Evolutionary conservation across 148 eudicot genomes (phyloP), one percentile per base, ranked within the genome.

Genomic region (Cornus florida): DNA sequence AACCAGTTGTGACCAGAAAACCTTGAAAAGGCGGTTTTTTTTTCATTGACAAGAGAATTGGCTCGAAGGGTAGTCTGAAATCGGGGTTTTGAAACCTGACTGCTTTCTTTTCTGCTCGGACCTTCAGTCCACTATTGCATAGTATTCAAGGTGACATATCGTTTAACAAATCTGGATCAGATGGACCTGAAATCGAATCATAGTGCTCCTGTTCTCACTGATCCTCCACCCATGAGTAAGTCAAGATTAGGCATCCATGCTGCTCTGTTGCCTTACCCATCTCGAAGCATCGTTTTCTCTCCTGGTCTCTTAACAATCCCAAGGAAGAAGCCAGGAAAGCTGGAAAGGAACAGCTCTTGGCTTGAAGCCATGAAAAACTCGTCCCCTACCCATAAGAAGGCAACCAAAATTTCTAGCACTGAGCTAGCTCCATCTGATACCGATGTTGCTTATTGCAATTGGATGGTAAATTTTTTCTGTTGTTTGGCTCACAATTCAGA

Each of bases 281-380:
- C 91, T 57, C 91, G 85, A 10, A 82, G 84, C 57, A 74, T 86
- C 68, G 73, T 86, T 67, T 89, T 89, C 77, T 81, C 91, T 77
- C 79, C 90, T 10, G 80, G 88, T 71, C 89, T 87, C 74, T 82
- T 91, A 70, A 82, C 88, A 39, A 89, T 94, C 71, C 94, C 99
- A 38, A 87, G 93, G 87, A 96, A 86, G 85, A 96, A 90, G 81
- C 43, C 86, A 20, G 89, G 90, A 17, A 86, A 85, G 31, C 84
- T 92, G 17, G 98, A 96, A 70, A 83, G 90, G 66, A 79, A 86
- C 72, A 83, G 83, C 78, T 79, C 92, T 76, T 90, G 93, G 94
- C 77, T 94, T 72, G 99, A 97, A 85, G 87, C 97, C 77, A 97
- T 97, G 99, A 89, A 82, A 86, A 88, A 92, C 73, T 97, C 99